Conservation (phyloP, 2,329 filamentous ascomycete species). For the Ophiostoma quercus region DNA sequence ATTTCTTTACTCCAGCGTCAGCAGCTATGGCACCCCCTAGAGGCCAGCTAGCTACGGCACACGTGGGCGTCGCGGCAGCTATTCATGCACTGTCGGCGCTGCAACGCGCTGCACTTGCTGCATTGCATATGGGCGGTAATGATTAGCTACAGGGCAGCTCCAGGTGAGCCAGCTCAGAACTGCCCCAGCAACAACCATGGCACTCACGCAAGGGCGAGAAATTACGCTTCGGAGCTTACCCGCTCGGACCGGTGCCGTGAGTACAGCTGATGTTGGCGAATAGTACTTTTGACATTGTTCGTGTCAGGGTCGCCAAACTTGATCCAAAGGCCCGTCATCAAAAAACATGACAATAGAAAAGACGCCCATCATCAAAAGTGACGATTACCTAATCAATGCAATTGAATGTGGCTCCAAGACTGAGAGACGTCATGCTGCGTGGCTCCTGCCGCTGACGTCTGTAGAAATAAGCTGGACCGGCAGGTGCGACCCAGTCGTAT, state of each 20-base stretch:
- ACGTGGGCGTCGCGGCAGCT: conserved; percentile 1
- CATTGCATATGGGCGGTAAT: neutral
- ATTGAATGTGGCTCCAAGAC: neutral
- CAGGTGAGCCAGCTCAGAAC: neutral
- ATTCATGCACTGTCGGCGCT: neutral
- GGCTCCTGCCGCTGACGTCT: conserved; percentile 3
- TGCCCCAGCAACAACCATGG: conserved; percentile 1
- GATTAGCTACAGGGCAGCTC: neutral
- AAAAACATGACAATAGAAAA: no score
- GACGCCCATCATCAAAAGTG: neutral
- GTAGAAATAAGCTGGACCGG: neutral
- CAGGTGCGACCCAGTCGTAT: conserved; percentile 6
- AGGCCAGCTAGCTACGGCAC: neutral
- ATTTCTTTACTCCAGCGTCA: neutral
- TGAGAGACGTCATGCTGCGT: conserved; percentile 4
- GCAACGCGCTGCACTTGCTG: neutral
- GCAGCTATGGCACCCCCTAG: neutral
- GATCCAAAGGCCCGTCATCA: no score
- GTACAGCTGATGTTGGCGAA: neutral
- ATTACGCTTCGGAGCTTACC: neutral
- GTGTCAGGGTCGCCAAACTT: no score
- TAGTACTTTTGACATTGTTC: neutral
- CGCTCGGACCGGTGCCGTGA: conserved; percentile 1
- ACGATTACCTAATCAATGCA: neutral
- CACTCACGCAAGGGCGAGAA: neutral